Conservation (phyloP, 306 rosid genomes). For the Begonia masoniana region DNA sequence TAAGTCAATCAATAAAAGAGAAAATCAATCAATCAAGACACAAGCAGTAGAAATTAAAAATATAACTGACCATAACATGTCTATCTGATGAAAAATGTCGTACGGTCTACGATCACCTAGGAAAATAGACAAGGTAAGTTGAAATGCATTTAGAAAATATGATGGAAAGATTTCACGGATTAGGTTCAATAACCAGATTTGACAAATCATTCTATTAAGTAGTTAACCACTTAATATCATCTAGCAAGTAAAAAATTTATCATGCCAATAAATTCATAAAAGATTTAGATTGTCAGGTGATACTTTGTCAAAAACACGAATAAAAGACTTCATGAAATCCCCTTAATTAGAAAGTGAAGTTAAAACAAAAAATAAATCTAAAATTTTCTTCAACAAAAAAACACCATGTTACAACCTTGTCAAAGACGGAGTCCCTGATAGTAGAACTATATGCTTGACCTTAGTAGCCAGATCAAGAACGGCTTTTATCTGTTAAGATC, state of each 20-base stretch:
- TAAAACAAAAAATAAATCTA: too few species aligned
- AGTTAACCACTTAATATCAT: too few species aligned
- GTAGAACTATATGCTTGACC: slow-evolving; percentile 62
- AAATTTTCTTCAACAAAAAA: slow-evolving; percentile 4
- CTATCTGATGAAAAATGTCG: slow-evolving; percentile 91
- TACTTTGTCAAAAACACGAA: too few species aligned
- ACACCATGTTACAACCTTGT: slow-evolving; percentile 65
- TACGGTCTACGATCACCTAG: slow-evolving; percentile 88
- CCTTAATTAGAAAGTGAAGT: too few species aligned
- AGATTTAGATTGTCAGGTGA: too few species aligned
- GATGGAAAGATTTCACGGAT: too few species aligned
- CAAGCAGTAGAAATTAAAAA: slow-evolving; percentile 15
- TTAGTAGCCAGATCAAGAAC: slow-evolving; percentile 76
- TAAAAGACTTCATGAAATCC: too few species aligned
- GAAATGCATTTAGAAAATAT: slow-evolving; percentile 13
- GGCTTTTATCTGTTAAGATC: slow-evolving; percentile 48
- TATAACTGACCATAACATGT: slow-evolving; percentile 75
- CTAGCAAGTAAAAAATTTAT: slow-evolving; percentile 7
- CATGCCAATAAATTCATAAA: not conserved
- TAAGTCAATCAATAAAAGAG: slow-evolving; percentile 12
- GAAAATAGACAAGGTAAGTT: slow-evolving; percentile 42
- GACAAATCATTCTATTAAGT: too few species aligned
- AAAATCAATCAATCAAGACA: slow-evolving; percentile 4
- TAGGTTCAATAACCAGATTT: too few species aligned
- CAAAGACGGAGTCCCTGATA: slow-evolving; percentile 93